These are phyloP conservation scores for Epichloe hybrida DNA, from an alignment of 2,329 filamentous ascomycete species.

Conservation along the genomic window DNA sequence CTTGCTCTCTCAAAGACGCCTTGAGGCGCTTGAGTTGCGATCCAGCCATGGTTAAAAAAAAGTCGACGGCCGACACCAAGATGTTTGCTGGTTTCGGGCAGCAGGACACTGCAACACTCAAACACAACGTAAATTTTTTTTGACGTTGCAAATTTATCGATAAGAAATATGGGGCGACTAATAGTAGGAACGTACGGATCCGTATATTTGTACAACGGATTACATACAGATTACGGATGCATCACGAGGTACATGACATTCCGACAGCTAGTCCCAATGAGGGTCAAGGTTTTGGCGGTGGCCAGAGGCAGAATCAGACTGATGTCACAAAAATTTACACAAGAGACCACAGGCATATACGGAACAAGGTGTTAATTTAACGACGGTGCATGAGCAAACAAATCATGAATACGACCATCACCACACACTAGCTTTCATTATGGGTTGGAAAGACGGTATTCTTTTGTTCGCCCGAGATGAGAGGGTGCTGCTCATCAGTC, in stretches of 20 bases:
- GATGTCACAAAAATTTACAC: not conserved
- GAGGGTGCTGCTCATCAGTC: constrained; percentile 36
- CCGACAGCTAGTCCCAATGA: not conserved
- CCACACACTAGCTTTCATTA: constrained; percentile 13
- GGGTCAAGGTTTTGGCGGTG: constrained; percentile 10
- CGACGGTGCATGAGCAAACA: constrained; percentile 2
- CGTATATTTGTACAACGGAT: too few relatives aligned
- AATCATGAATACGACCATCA: constrained; percentile 1
- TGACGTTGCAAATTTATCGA: constrained; percentile 6
- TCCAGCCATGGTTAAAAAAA: constrained; percentile 56
- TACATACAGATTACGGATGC: too few relatives aligned
- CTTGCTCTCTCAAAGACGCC: constrained; percentile 75
- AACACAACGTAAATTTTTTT: constrained; percentile 4
- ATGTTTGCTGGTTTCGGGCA: constrained; percentile 6
- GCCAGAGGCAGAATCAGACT: constrained; percentile 9
- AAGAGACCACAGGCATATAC: too few relatives aligned
- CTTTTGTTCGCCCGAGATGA: constrained; percentile 31
- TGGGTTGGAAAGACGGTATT: constrained; percentile 24
- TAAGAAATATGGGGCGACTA: constrained; percentile 3
- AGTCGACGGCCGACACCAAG: not conserved
- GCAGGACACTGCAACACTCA: not conserved
- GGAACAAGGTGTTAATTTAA: not conserved
- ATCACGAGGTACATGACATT: not conserved
- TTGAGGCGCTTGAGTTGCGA: constrained; percentile 96
- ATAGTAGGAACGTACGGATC: not conserved